Evolutionary conservation across 1,284 basidiomycete species (phyloP), one percentile per base, ranked within the genome.

Genomic region (Polyporus tsugae): DNA sequence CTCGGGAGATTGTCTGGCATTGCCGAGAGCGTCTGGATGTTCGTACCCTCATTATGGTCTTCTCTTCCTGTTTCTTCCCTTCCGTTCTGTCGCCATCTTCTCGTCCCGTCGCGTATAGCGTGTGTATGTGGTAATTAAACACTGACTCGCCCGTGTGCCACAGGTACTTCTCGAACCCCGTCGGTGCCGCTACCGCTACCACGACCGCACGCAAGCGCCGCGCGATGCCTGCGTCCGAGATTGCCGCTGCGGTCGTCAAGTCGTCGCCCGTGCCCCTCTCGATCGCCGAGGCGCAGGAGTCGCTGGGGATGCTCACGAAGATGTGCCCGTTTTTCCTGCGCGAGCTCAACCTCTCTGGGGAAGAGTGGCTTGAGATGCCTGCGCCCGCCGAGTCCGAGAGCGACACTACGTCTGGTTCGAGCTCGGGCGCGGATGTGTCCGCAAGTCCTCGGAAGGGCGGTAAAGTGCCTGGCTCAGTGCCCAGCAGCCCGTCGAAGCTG

Each of bases 11-110:
- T 95, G 11, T 85, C 86, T 38, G 89, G 90, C 15, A 85, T 94
- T 25, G 93, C 92, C n/a, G 92, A 94, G 76, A 91, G 92, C 70
- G 86, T 91, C n/a, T 94, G 93, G 92, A 94, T 94, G 93, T 91
- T 75, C 78, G 89, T 82, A 39, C 60, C 55, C 35, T 29, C 38
- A 64, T 64, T 63, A 60, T n/a, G 19, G 11, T 63, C 22, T 38
- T 41, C 46, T 64, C 44, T 22, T 38, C 52, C n/a, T 52, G 19
- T 5, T 39, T 19, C n/a, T 22, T 42, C 11, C 39, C 29, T 15
- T 46, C 7, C 44, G 61, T 15, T 25, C 3, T 64, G 17, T 38
- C 35, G 33, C 33, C 53, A 15, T 33, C 22, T 11, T 38, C 22
- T 52, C 4, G 22, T 9, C 19, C 13, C 17, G 11, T 41, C 25